A percentile compares a stretch with the other conserved stretches of the same genome.
Conservation (phyloP, 192 early-diverging fungal species). For the Podila epigama region DNA sequence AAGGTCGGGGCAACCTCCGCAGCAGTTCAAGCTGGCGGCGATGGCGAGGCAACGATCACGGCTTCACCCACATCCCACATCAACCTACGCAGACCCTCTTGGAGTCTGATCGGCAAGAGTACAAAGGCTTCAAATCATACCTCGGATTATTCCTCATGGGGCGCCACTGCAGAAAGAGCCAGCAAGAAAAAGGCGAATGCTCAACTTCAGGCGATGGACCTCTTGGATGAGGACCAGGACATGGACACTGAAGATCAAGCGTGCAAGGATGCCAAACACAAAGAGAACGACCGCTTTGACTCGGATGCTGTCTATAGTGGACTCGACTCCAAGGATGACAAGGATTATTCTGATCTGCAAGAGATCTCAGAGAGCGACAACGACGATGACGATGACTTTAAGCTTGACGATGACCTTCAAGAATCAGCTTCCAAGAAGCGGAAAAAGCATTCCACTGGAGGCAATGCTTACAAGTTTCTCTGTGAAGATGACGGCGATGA, state of each 20-base stretch:
- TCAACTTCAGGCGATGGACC: slow-evolving; percentile 20
- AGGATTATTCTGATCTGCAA: slow-evolving; percentile 25
- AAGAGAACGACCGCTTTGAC: slow-evolving; percentile 58
- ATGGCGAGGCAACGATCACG: slow-evolving; percentile 8
- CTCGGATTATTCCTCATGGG: not conserved
- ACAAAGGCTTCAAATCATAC: not conserved
- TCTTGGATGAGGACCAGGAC: slow-evolving; percentile 21
- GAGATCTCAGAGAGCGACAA: slow-evolving; percentile 3
- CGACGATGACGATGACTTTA: slow-evolving; percentile 49
- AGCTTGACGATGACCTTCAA: slow-evolving; percentile 5
- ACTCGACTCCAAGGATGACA: slow-evolving; percentile 3
- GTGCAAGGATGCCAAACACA: slow-evolving; percentile 69
- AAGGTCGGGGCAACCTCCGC: slow-evolving; percentile 1
- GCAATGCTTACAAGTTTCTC: slow-evolving; percentile 27
- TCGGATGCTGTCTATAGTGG: slow-evolving; percentile 8
- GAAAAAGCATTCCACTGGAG: slow-evolving; percentile 13
- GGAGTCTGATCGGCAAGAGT: slow-evolving; percentile 31
- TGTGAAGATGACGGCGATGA: slow-evolving; percentile 55
- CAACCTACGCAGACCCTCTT: slow-evolving; percentile 10
- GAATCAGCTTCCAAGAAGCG: not conserved
- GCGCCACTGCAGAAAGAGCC: slow-evolving; percentile 20
- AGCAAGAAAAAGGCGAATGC: slow-evolving; percentile 33
- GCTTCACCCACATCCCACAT: slow-evolving; percentile 21
- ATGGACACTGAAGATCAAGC: slow-evolving; percentile 3
- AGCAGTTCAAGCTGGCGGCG: too few species aligned